Evolutionary conservation across 2,329 filamentous ascomycete species (phyloP).

Genomic region (Aspergillus tubingensis): DNA sequence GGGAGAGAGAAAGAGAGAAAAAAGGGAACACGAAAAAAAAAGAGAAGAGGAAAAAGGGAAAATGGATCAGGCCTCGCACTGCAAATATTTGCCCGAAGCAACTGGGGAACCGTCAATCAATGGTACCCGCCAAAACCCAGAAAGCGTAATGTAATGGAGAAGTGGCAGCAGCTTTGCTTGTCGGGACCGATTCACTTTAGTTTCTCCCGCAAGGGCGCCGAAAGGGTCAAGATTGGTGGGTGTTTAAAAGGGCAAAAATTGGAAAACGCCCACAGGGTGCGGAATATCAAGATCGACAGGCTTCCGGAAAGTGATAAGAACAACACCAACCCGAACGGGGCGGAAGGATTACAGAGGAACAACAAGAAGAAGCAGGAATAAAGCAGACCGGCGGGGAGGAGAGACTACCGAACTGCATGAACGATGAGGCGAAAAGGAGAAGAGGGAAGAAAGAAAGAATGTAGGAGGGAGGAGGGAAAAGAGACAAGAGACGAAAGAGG

Average conservation of each 20-base stretch:
- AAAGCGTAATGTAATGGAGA: background rate
- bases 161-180: slow-evolving; percentile 16
- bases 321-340: slow-evolving; percentile 10
- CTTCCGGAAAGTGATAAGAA: slow-evolving; percentile 15
- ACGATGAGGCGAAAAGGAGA: background rate
- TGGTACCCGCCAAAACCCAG: slow-evolving; percentile 1
- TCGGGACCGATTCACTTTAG: slow-evolving; percentile 2
- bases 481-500: slow-evolving; percentile 11
- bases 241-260: slow-evolving; percentile 14
- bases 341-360: slow-evolving; percentile 10
- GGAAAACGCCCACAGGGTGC: slow-evolving; percentile 11
- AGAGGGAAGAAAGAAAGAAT: background rate
- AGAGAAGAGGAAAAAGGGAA: slow-evolving; percentile 20
- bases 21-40: slow-evolving; percentile 14
- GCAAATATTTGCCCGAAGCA: slow-evolving; percentile 8
- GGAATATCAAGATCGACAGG: slow-evolving; percentile 25
- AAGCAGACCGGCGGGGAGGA: background rate
- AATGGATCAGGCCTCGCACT: slow-evolving; percentile 5
- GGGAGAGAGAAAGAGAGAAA: slow-evolving; percentile 9
- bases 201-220: slow-evolving; percentile 23
- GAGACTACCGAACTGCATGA: background rate
- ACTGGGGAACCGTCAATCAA: background rate
- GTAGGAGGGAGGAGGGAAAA: slow-evolving; percentile 6
- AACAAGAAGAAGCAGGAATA: slow-evolving; percentile 16
- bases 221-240: slow-evolving; percentile 15